Evolutionary conservation across 805 yeast genomes (phyloP).

Genomic region (Kodamaea hsintzibuensis): DNA sequence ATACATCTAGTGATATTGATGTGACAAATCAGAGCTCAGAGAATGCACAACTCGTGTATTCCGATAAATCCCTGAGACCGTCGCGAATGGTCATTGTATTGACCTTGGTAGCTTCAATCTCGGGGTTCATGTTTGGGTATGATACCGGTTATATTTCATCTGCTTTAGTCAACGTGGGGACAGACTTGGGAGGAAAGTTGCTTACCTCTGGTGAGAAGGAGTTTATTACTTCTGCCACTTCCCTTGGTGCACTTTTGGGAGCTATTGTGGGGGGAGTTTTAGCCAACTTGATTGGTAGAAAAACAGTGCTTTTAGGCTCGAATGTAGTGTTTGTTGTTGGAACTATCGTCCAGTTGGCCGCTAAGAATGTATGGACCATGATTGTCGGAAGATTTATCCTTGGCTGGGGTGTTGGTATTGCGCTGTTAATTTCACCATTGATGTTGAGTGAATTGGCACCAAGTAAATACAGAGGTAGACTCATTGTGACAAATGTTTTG

Average conservation of each 20-base stretch:
- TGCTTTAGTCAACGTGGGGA: conserved; percentile 83
- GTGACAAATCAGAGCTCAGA: background rate
- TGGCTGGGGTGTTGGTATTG: conserved; percentile 97
- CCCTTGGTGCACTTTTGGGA: conserved; percentile 87
- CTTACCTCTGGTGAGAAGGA: conserved; percentile 82
- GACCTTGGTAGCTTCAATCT: conserved; percentile 79
- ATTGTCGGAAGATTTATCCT: conserved; percentile 85
- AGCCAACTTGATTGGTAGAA: conserved; percentile 86
- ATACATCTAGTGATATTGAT: background rate
- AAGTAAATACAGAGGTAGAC: conserved; percentile 83
- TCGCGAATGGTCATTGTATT: conserved; percentile 63
- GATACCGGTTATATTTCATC: conserved; percentile 97
- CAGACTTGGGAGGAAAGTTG: conserved; percentile 56
- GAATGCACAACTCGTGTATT: background rate
- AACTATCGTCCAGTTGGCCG: conserved; percentile 78
- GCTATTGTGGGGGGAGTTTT: conserved; percentile 75
- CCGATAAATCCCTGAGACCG: conserved; percentile 4
- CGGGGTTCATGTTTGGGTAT: conserved; percentile 96
- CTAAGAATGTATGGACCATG: conserved; percentile 87
- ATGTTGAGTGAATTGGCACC: conserved; percentile 94
- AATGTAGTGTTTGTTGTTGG: conserved; percentile 83
- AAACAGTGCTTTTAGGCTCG: conserved; percentile 78
- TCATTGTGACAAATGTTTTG: conserved; percentile 83
- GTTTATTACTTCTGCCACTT: conserved; percentile 90
- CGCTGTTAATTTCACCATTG: conserved; percentile 91